These are phyloP conservation scores for Austroboletus novae-zelandiae DNA, from an alignment of 1,284 basidiomycete species.

Conservation along the genomic window DNA sequence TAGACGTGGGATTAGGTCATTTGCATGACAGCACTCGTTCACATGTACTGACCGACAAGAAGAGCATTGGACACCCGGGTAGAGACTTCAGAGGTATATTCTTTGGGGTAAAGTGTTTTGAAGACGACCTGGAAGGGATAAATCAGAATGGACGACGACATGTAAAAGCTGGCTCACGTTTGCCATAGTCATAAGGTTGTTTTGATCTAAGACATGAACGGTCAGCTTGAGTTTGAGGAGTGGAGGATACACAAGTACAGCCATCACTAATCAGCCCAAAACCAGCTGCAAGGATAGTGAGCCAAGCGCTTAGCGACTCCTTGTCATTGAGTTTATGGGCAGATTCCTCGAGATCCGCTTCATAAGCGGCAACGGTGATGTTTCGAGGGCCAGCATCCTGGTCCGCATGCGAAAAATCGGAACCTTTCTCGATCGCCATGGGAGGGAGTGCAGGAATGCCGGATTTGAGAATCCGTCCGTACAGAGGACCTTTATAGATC, in stretches of 20 bases:
- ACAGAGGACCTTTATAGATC: conserved; percentile 22
- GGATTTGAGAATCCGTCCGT: neutral
- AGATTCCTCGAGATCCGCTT: conserved; percentile 22
- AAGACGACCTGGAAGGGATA: conserved; percentile 49
- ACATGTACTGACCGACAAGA: conserved; percentile 54
- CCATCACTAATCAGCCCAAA: conserved; percentile 72
- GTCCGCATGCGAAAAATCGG: conserved; percentile 4
- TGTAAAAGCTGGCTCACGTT: conserved; percentile 40
- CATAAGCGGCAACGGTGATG: conserved; percentile 24
- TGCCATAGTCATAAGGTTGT: conserved; percentile 65
- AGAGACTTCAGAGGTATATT: conserved; percentile 59
- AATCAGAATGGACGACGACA: conserved; percentile 1
- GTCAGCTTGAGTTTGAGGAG: conserved; percentile 2
- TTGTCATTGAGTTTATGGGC: conserved; percentile 32
- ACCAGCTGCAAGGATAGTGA: conserved; percentile 62
- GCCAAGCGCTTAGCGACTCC: conserved; percentile 52
- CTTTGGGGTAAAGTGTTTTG: conserved; percentile 56
- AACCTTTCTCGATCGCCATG: conserved; percentile 29
- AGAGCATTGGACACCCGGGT: conserved; percentile 75
- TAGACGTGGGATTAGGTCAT: conserved; percentile 6
- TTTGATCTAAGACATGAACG: conserved; percentile 50
- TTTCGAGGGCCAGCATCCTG: conserved; percentile 12
- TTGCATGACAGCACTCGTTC: conserved; percentile 13
- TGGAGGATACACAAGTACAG: conserved; percentile 39
- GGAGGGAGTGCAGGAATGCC: neutral